phyloP scores from a whole-genome alignment of 2,329 filamentous ascomycete genomes.

The Colletotrichum nymphaeae region DNA sequence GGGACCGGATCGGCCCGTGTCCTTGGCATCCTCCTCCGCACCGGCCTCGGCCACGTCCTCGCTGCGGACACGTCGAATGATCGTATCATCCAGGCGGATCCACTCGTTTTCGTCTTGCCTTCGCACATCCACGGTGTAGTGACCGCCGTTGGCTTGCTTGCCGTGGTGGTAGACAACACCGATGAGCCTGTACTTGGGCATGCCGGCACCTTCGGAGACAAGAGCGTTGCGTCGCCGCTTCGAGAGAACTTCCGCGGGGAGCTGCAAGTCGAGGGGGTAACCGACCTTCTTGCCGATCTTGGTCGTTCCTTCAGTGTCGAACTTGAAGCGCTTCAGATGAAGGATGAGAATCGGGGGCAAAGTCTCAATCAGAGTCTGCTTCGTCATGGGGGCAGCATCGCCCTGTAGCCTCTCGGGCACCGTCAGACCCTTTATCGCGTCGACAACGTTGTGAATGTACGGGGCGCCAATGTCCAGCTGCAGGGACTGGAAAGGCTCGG shows the following conservation, averaged over 20 bases:
- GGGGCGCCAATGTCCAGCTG: constrained; percentile 93
- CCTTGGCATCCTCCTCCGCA: constrained; percentile 81
- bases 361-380: constrained; percentile 94
- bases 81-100: constrained; percentile 95
- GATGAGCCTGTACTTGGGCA: constrained; percentile 87
- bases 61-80: constrained; percentile 84
- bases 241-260: constrained; percentile 90
- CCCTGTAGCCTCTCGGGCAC: constrained; percentile 86
- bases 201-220: constrained; percentile 70
- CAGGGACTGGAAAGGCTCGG: constrained; percentile 93
- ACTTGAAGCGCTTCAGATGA: constrained; percentile 97
- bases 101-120: constrained; percentile 95
- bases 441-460: constrained; percentile 89
- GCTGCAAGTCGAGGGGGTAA: constrained; percentile 93
- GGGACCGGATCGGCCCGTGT: constrained; percentile 71
- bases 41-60: constrained; percentile 92
- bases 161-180: constrained; percentile 97
- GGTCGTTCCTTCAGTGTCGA: constrained; percentile 88
- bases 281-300: constrained; percentile 99
- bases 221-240: constrained; percentile 77
- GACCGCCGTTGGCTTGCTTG: constrained; percentile 93
- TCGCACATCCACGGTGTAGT: constrained; percentile 97
- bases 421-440: constrained; percentile 88
- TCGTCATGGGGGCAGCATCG: constrained; percentile 80
- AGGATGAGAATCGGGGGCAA: constrained; percentile 92